Evolutionary conservation across 208 protist species (phyloP).

Genomic region (Phytomonas sp.): DNA sequence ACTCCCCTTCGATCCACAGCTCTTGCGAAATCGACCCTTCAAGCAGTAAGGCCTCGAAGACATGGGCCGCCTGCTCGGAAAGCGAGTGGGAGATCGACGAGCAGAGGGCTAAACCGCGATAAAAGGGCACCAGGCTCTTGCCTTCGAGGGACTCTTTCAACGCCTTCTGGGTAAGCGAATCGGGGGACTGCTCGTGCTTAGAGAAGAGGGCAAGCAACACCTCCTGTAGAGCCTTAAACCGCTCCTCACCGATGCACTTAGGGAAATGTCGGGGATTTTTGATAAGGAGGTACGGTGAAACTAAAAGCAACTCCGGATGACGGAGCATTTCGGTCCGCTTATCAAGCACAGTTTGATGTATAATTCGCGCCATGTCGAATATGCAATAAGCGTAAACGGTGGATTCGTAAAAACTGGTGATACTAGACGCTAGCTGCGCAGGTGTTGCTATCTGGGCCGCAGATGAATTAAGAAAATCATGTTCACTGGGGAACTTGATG

Average conservation of each 20-base stretch:
- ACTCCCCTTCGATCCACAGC: slow-evolving; percentile 24
- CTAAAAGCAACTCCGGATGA: slow-evolving; percentile 11
- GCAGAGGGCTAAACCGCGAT: slow-evolving; percentile 27
- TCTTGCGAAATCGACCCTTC: slow-evolving; percentile 17
- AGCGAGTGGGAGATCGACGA: slow-evolving; percentile 19
- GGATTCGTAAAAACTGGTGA: slow-evolving; percentile 17
- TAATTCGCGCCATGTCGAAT: slow-evolving; percentile 27
- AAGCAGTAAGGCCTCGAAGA: slow-evolving; percentile 26
- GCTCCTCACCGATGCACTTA: slow-evolving; percentile 12
- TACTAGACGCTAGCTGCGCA: slow-evolving; percentile 19
- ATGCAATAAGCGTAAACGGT: slow-evolving; percentile 38
- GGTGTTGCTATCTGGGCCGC: slow-evolving; percentile 16
- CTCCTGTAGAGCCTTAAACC: slow-evolving; percentile 4
- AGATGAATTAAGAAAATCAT: neutral
- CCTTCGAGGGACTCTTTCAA: neutral
- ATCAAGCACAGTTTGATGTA: slow-evolving; percentile 11
- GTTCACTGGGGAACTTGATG: neutral
- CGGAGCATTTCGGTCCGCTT: slow-evolving; percentile 10
- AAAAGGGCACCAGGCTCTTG: slow-evolving; percentile 20
- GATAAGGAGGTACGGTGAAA: slow-evolving; percentile 23
- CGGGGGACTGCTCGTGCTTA: slow-evolving; percentile 19
- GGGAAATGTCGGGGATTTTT: neutral
- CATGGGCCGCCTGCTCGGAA: slow-evolving; percentile 23
- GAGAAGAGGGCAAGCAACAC: slow-evolving; percentile 19
- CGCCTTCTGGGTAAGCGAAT: slow-evolving; percentile 8